Conservation (phyloP, 2,329 filamentous ascomycete genomes). For the Colletotrichum filicis region DNA sequence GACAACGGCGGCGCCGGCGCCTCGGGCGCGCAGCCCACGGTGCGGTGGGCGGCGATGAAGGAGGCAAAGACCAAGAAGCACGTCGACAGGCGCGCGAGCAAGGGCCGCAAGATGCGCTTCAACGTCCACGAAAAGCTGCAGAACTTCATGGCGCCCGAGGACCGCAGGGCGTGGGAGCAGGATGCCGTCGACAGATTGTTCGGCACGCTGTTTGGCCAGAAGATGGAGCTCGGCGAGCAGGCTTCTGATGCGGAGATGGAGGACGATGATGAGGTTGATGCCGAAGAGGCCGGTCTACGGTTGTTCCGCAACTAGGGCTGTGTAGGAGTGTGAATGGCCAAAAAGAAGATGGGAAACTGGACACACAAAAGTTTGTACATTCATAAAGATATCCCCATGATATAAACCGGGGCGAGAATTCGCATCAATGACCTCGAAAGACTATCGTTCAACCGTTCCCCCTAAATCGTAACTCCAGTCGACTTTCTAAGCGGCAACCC, state of each 20-base stretch:
- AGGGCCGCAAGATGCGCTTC: conserved; percentile 93
- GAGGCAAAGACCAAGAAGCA: conserved; percentile 84
- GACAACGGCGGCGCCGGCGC: conserved; percentile 62
- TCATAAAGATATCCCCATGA: conserved; percentile 29
- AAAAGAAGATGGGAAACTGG: neutral
- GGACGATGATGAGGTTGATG: conserved; percentile 56
- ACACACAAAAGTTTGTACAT: neutral
- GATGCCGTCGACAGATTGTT: conserved; percentile 83
- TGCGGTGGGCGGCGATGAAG: conserved; percentile 75
- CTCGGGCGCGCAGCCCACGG: conserved; percentile 58
- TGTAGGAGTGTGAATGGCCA: neutral
- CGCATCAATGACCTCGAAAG: too few relatives aligned
- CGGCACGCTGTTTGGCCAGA: conserved; percentile 78
- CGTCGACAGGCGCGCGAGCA: conserved; percentile 94
- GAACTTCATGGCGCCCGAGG: conserved; percentile 97
- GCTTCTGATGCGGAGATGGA: conserved; percentile 61
- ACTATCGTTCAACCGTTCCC: too few relatives aligned
- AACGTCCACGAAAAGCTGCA: conserved; percentile 97
- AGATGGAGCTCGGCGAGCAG: conserved; percentile 68
- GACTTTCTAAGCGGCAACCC: conserved; percentile 33
- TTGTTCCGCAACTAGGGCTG: conserved; percentile 58
- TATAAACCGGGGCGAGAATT: neutral
- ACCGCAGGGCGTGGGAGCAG: conserved; percentile 82
- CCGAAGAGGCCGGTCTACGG: conserved; percentile 64
- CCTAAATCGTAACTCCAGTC: conserved; percentile 14